Base-by-base conservation (phyloP, 116 monocot genomes). In the Posidonia oceanica region DNA sequence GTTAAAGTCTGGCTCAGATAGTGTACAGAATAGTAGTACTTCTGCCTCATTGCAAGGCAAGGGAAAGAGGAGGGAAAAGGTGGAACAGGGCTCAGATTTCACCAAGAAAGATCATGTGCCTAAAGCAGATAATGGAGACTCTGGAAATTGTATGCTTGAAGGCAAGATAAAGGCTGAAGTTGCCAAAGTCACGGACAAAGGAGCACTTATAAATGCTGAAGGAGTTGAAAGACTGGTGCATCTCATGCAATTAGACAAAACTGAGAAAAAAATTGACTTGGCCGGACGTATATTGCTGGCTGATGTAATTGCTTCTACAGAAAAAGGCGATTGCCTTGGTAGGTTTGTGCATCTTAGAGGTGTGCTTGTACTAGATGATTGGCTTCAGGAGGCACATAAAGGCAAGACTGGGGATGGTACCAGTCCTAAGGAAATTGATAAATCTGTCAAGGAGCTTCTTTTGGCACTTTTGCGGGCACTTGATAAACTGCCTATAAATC, bases 321-420 rank as follows among this genome's bases (percentile, higher is more conserved):
- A 92, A 41, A 89, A 73, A 67, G 68, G 71, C 59, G 97, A 97
- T 65, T 97, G 92, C 76, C 83, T 97, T 64, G 70, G 64, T 64
- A 85, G 85, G 44, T 89, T 97, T 80, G 89, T 97, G 67, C 87
- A 87, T 74, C 82, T 89, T 38, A 82, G 75, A 67, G 92, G 91
- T 60, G 78, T 97, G 14, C 72, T 85, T 54, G 69, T 97, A 14
- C 79, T 97, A 29, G 97, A 89, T 82, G 85, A 92, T 67, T 97
- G 97, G 97, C 87, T 97, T 64, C 97, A 97, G 69, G 97, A 92
- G 78, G 97, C 87, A 57, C 92, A 89, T 64, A 97, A 87, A 78
- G 85, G 87, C 53, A 89, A 87, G 69, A 76, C 37, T 74, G 89
- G 97, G 54, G 92, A 91, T 69, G 73, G 82, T 38, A 81, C 73